Percentiles rank a stretch among this genome's conserved stretches.
Conservation (phyloP, 148 eudicot species). For the Pouteria glomerata region DNA sequence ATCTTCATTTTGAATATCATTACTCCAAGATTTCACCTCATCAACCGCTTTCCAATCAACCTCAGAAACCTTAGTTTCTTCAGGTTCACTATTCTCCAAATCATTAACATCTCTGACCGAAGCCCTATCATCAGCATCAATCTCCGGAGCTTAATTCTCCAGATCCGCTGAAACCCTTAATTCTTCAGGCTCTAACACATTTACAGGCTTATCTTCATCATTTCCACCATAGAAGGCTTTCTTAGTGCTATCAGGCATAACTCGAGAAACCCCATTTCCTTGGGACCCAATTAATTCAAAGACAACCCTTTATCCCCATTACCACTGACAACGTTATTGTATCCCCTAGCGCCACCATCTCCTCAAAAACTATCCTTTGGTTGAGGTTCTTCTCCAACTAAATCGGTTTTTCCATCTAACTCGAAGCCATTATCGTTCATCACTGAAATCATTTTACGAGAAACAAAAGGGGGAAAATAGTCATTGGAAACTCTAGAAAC, state of each 20-base stretch:
- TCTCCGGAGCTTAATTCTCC: slow-evolving; percentile 8
- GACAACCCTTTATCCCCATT: too few species aligned
- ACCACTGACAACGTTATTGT: neutral
- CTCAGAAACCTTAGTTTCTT: neutral
- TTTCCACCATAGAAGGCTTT: neutral
- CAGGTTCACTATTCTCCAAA: neutral
- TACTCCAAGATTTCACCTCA: neutral
- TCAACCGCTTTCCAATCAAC: slow-evolving; percentile 1
- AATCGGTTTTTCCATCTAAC: slow-evolving; percentile 14
- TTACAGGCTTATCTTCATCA: slow-evolving; percentile 3
- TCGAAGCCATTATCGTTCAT: slow-evolving; percentile 23
- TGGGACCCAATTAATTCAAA: too few species aligned
- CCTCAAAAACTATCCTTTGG: slow-evolving; percentile 21
- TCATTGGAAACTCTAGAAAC: slow-evolving; percentile 5
- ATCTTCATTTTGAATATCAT: neutral
- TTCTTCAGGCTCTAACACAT: slow-evolving; percentile 8
- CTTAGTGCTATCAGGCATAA: neutral
- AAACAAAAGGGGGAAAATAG: too few species aligned
- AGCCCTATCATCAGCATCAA: slow-evolving; percentile 11
- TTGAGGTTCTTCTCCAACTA: slow-evolving; percentile 4
- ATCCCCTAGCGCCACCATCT: neutral
- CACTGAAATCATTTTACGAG: slow-evolving; percentile 14
- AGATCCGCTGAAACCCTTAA: slow-evolving; percentile 20
- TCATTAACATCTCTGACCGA: neutral
- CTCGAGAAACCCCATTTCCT: slow-evolving; percentile 10